Conservation (phyloP, 306 rosid genomes). For the Gastrolobium villosum region DNA sequence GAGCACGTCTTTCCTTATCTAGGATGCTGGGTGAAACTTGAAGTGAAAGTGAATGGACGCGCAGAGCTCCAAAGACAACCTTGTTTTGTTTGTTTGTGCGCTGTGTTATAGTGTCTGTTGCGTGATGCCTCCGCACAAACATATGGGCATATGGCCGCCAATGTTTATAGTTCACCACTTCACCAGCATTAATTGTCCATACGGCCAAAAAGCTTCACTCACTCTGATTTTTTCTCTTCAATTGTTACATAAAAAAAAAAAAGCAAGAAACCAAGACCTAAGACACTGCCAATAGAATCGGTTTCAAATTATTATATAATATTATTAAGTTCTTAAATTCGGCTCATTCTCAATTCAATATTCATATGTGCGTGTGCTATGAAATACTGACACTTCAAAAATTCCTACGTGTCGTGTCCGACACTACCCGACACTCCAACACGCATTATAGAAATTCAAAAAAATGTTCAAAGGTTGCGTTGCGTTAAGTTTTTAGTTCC, state of each 20-base stretch:
- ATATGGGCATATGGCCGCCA: slow-evolving; percentile 28
- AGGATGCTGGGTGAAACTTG: too few species aligned
- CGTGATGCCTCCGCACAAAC: neutral
- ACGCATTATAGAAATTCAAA: too few species aligned
- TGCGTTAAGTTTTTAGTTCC: too few species aligned
- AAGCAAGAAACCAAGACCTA: neutral
- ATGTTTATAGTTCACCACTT: slow-evolving; percentile 16
- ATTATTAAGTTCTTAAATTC: neutral
- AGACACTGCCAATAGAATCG: neutral
- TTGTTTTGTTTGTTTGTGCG: neutral
- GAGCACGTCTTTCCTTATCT: neutral
- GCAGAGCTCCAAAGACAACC: neutral
- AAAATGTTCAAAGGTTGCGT: too few species aligned
- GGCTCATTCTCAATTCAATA: neutral
- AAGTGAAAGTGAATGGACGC: neutral
- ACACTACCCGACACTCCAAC: too few species aligned
- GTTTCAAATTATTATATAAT: neutral
- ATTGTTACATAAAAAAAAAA: too few species aligned
- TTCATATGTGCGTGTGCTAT: neutral
- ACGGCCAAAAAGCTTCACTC: neutral
- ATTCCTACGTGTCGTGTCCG: too few species aligned
- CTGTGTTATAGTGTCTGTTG: neutral
- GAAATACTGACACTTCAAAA: too few species aligned
- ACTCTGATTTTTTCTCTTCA: neutral
- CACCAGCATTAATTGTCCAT: neutral